Conservation (phyloP, 163 green algal genomes). For the Scenedesmus sp. region DNA sequence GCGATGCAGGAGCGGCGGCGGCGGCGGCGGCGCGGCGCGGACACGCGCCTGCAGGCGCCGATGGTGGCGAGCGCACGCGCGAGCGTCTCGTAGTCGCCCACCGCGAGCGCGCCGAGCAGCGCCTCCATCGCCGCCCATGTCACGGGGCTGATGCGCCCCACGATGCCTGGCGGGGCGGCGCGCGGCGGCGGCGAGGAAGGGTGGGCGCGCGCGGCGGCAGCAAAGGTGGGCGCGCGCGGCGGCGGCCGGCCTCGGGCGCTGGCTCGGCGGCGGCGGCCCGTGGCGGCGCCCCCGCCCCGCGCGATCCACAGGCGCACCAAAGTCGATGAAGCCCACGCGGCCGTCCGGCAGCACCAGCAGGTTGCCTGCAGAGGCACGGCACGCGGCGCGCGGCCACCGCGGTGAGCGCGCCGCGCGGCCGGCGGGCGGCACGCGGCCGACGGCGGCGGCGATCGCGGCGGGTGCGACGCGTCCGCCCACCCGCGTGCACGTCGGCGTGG, state of each 20-base stretch:
- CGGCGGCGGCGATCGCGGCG: too few relatives aligned
- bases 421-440: too few relatives aligned
- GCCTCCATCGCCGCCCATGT: constrained; percentile 86
- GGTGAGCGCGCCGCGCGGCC: too few relatives aligned
- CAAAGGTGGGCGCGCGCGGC: too few relatives aligned
- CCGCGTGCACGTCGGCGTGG: constrained; percentile 98
- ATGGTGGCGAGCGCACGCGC: constrained; percentile 91
- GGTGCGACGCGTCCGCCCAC: too few relatives aligned
- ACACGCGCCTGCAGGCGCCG: constrained; percentile 66
- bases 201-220: not conserved
- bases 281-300: too few relatives aligned
- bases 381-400: too few relatives aligned
- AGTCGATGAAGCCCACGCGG: constrained; percentile 97
- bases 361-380: constrained; percentile 91
- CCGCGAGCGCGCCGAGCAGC: constrained; percentile 66
- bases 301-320: constrained; percentile 94
- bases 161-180: constrained; percentile 3
- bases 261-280: too few relatives aligned
- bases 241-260: too few relatives aligned
- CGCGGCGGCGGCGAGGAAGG: not conserved
- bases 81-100: constrained; percentile 90
- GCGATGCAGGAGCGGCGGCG: not conserved
- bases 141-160: constrained; percentile 65
- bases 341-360: constrained; percentile 94
- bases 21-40: not conserved